phyloP scores from a whole-genome alignment of 441 rosid genomes.

The Geranium incanum region DNA sequence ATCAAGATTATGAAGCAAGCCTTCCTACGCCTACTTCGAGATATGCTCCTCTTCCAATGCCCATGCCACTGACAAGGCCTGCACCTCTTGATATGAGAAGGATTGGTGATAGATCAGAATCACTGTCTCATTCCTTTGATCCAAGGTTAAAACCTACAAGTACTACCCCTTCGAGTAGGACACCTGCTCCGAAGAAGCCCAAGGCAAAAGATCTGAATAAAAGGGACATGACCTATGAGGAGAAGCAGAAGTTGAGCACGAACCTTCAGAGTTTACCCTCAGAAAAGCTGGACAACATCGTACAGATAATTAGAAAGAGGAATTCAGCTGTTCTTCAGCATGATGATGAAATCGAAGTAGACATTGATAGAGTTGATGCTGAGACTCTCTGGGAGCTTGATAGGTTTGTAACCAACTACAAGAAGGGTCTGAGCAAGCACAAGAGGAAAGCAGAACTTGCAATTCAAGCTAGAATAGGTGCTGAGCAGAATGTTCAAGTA shows the following conservation, averaged over 20 bases:
- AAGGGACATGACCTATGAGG: slow-evolving; percentile 97
- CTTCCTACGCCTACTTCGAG: slow-evolving; percentile 56
- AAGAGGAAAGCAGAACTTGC: slow-evolving; percentile 95
- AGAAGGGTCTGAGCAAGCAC: slow-evolving; percentile 86
- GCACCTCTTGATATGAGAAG: slow-evolving; percentile 74
- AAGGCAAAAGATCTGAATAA: slow-evolving; percentile 94
- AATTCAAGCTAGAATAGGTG: slow-evolving; percentile 60
- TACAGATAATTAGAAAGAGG: slow-evolving; percentile 85
- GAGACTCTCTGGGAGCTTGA: slow-evolving; percentile 99
- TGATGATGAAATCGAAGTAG: slow-evolving; percentile 95
- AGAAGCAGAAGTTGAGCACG: slow-evolving; percentile 92
- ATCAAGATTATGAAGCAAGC: slow-evolving; percentile 43
- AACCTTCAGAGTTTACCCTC: slow-evolving; percentile 81
- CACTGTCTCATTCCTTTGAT: slow-evolving; percentile 41
- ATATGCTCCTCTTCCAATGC: slow-evolving; percentile 40
- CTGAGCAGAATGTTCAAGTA: slow-evolving; percentile 41
- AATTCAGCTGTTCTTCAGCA: slow-evolving; percentile 66
- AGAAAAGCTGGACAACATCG: slow-evolving; percentile 85
- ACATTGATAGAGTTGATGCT: slow-evolving; percentile 92
- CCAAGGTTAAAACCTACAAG: slow-evolving; percentile 39
- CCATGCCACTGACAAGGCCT: slow-evolving; percentile 22
- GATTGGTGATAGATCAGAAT: slow-evolving; percentile 62
- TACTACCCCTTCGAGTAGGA: slow-evolving; percentile 71
- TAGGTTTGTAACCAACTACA: slow-evolving; percentile 88
- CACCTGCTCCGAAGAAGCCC: slow-evolving; percentile 86